phyloP scores from a whole-genome alignment of 768 basidiomycete genomes.

The Tylopilus intermedius region DNA sequence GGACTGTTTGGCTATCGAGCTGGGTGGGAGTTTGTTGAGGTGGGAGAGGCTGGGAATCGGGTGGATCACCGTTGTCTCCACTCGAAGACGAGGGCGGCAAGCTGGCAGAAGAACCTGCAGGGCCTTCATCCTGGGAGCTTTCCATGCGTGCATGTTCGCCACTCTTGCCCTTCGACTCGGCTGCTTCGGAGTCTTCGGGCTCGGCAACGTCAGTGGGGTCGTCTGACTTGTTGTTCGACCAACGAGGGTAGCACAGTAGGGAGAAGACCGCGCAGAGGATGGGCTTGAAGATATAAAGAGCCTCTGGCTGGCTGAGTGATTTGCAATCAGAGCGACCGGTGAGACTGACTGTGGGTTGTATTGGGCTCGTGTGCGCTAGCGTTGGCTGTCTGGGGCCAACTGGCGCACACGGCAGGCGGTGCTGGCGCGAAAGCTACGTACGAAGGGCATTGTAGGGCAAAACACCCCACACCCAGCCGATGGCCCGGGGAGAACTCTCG shows the following conservation, averaged over 20 bases:
- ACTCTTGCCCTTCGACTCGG: conserved; percentile 18
- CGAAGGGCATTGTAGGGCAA: conserved; percentile 22
- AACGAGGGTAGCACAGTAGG: conserved; percentile 32
- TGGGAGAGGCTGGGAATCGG: conserved; percentile 38
- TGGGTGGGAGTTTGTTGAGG: conserved; percentile 35
- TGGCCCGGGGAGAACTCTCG: background rate
- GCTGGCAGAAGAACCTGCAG: conserved; percentile 29
- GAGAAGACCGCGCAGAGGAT: conserved; percentile 28
- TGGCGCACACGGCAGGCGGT: conserved; percentile 10
- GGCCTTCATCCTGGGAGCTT: conserved; percentile 28
- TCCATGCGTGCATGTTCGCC: conserved; percentile 21
- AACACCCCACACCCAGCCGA: conserved; percentile 14
- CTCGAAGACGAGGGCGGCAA: conserved; percentile 38
- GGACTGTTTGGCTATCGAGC: conserved; percentile 75
- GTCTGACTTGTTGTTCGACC: conserved; percentile 35
- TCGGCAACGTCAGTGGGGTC: conserved; percentile 24
- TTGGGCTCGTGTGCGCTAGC: conserved; percentile 11
- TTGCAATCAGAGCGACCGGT: conserved; percentile 4
- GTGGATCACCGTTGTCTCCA: conserved; percentile 34
- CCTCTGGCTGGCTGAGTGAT: conserved; percentile 15
- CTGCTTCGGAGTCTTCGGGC: conserved; percentile 20
- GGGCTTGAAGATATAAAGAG: conserved; percentile 25
- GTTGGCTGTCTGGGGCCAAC: conserved; percentile 9
- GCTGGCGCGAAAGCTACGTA: conserved; percentile 16
- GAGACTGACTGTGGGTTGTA: conserved; percentile 3